A percentile compares a stretch with the other conserved stretches of the same genome.
Evolutionary conservation across 805 yeast species (phyloP).

Genomic region (Jamesozyma hellenica): DNA sequence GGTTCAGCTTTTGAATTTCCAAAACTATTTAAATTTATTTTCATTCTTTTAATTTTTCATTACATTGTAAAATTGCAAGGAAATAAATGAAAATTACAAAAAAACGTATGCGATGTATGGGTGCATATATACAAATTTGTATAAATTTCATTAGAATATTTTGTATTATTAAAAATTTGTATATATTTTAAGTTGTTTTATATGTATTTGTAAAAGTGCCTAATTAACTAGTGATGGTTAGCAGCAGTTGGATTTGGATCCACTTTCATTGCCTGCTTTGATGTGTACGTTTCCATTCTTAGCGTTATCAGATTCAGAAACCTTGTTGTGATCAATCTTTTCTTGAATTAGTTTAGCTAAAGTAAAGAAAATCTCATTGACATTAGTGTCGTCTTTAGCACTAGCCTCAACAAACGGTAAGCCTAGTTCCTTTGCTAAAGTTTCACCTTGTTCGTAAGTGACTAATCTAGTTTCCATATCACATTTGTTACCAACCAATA

Average conservation of each 20-base stretch:
- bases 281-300: constrained; percentile 34
- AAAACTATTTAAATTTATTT: no score
- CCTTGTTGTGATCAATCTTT: constrained; percentile 43
- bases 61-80: no score
- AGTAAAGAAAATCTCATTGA: constrained; percentile 83
- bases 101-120: no score
- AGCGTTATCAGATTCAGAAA: constrained; percentile 48
- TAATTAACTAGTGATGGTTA: no score
- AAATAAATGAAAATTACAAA: no score
- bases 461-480: constrained; percentile 87
- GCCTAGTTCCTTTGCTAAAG: constrained; percentile 74
- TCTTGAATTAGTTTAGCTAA: constrained; percentile 82
- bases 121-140: no score
- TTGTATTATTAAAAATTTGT: no score
- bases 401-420: constrained; percentile 92
- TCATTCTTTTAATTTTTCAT: no score
- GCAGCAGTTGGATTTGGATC: constrained; percentile 45
- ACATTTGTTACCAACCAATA: constrained; percentile 91
- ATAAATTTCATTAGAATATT: no score
- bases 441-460: constrained; percentile 81
- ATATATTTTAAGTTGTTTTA: no score
- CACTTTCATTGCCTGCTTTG: constrained; percentile 38
- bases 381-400: constrained; percentile 89
- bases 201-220: no score
- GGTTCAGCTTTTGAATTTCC: no score